A percentile compares a stretch with the other conserved stretches of the same genome.
Conservation (phyloP, 352 stramenopile genomes). For the Phytophthora multivora region DNA sequence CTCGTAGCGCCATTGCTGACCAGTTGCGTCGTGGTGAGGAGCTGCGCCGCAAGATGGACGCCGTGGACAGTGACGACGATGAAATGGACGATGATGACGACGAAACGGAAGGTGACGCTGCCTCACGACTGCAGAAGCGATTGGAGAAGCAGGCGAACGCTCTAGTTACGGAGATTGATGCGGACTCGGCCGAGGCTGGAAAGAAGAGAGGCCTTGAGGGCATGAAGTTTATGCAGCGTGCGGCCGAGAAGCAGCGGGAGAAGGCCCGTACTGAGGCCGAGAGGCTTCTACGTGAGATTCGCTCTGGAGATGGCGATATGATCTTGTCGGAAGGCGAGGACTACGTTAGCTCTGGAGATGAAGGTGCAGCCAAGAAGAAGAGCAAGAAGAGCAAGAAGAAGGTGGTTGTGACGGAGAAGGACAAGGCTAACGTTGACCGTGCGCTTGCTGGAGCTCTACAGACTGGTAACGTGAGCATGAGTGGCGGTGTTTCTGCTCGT, state of each 20-base stretch:
- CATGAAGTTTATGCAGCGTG: slow-evolving; percentile 99
- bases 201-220: slow-evolving; percentile 90
- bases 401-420: slow-evolving; percentile 49
- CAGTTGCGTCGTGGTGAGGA: slow-evolving; percentile 92
- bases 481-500: slow-evolving; percentile 68
- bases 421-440: slow-evolving; percentile 59
- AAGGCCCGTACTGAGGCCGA: slow-evolving; percentile 92
- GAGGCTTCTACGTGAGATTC: slow-evolving; percentile 93
- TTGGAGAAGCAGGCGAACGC: slow-evolving; percentile 74
- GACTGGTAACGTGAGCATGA: slow-evolving; percentile 72
- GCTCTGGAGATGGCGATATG: slow-evolving; percentile 77
- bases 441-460: slow-evolving; percentile 61
- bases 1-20: slow-evolving; percentile 88
- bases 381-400: slow-evolving; percentile 45
- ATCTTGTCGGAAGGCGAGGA: slow-evolving; percentile 66
- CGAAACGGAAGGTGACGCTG: slow-evolving; percentile 61
- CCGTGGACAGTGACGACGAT: slow-evolving; percentile 70
- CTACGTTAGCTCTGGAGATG: slow-evolving; percentile 51
- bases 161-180: slow-evolving; percentile 78
- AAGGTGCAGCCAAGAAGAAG: slow-evolving; percentile 28
- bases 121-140: slow-evolving; percentile 61
- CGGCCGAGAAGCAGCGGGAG: slow-evolving; percentile 94
- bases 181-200: slow-evolving; percentile 48
- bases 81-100: slow-evolving; percentile 55
- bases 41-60: slow-evolving; percentile 93